Conservation (phyloP, 352 stramenopile species). For the Pythium scleroteichum region DNA sequence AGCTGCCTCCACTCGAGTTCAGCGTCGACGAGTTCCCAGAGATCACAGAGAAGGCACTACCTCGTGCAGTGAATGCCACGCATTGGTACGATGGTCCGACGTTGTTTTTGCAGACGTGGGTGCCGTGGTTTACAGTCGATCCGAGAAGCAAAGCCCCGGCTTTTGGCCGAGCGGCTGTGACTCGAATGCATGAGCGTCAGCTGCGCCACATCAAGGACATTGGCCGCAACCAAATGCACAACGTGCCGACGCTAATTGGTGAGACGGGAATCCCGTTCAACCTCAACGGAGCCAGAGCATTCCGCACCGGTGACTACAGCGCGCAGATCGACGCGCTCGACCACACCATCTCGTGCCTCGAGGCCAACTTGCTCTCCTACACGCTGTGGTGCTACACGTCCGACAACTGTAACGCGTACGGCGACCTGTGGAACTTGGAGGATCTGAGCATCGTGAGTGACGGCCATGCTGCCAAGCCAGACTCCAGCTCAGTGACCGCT, state of each 20-base stretch:
- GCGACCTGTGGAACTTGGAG: constrained; percentile 87
- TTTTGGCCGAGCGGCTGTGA: constrained; percentile 63
- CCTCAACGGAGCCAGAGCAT: constrained; percentile 51
- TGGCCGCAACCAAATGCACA: constrained; percentile 54
- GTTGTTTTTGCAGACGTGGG: constrained; percentile 75
- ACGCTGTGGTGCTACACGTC: constrained; percentile 91
- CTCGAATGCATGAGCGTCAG: constrained; percentile 56
- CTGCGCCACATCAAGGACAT: constrained; percentile 58
- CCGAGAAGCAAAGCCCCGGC: constrained; percentile 58
- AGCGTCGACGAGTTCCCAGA: constrained; percentile 64
- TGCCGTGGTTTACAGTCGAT: constrained; percentile 78
- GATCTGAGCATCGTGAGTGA: constrained; percentile 82
- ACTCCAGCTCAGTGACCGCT: not conserved
- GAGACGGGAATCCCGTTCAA: constrained; percentile 79
- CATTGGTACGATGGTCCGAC: constrained; percentile 93
- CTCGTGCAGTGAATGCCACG: constrained; percentile 78
- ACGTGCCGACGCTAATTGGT: constrained; percentile 64
- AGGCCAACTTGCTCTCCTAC: constrained; percentile 79
- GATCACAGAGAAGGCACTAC: constrained; percentile 51
- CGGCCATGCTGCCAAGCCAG: constrained; percentile 16
- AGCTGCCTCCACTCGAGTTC: constrained; percentile 81
- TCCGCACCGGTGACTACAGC: constrained; percentile 47
- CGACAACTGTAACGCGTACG: constrained; percentile 72
- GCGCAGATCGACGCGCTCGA: constrained; percentile 64
- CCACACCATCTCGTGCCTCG: constrained; percentile 71